Evolutionary conservation across 176 grass and related monocot genomes (phyloP), one percentile per base, ranked within the genome.

Genomic region (Rhipidocladum racemiflorum): DNA sequence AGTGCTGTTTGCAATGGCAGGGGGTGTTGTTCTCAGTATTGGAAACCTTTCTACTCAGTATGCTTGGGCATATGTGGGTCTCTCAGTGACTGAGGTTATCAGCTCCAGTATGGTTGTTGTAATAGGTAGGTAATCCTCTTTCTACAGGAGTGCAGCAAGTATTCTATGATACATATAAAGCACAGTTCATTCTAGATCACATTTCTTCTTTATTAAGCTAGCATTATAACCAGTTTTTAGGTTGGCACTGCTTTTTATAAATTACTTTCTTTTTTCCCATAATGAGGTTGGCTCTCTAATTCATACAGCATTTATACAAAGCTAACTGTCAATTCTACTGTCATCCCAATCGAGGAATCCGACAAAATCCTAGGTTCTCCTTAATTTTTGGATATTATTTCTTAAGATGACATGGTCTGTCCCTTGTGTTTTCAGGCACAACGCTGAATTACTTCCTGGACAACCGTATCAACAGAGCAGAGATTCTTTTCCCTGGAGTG

Each of bases 371-470:
- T 17, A 9, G 5, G 30, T 36, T n/a, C 6, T 51, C 17, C 53
- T 46, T 68, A 6, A 53, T 54, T 51, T 46, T 43, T 43, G 1
- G 30, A 68, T 66, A 65, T 68, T 75, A 61, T 75, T 48, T 6
- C 17, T 16, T 2, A 48, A 72, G 65, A 9, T 75, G n/a, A 36
- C 60, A 61, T 68, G n/a, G 14, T 21, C 4, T 53, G 38, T 27
- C 14, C 27, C 23, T 9, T 80, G 36, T 16, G 53, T 65, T 81
- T 95, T 70, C 82, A 95, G 93, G 93, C 20, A 92, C 93, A 18
- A 95, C 90, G 12, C 35, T 95, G 49, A 95, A 95, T 60, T 92
- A 92, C 79, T 92, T 92, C 78, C 88, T 95, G 20, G 87, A 90
- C 57, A 76, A 90, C 68, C 87, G 88, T 20, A 92, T 95, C 85